phyloP scores from a whole-genome alignment of 2,329 filamentous ascomycete species.

The Aureobasidium musti region DNA sequence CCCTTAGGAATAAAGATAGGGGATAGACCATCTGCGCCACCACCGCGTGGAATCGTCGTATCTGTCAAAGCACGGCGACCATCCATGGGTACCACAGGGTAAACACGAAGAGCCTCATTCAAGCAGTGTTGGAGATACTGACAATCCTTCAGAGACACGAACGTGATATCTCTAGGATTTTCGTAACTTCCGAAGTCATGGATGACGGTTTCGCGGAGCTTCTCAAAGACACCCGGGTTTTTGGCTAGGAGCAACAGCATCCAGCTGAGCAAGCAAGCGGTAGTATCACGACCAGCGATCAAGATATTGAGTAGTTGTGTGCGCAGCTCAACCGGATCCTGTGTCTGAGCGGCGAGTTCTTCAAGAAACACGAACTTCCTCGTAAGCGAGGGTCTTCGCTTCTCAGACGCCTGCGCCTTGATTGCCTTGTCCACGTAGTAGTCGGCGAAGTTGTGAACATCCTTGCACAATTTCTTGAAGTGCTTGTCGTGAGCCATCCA shows the following conservation, averaged over 20 bases:
- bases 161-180: slow-evolving; percentile 44
- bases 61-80: slow-evolving; percentile 52
- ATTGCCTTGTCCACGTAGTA: slow-evolving; percentile 52
- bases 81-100: slow-evolving; percentile 59
- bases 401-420: not conserved
- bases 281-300: slow-evolving; percentile 61
- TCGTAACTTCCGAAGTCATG: slow-evolving; percentile 36
- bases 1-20: slow-evolving; percentile 56
- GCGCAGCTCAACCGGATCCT: slow-evolving; percentile 47
- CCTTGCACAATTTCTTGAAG: slow-evolving; percentile 38
- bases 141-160: slow-evolving; percentile 36
- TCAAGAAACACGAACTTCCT: slow-evolving; percentile 52
- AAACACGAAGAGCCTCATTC: slow-evolving; percentile 61
- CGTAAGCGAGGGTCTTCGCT: slow-evolving; percentile 24
- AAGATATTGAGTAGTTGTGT: slow-evolving; percentile 52
- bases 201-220: slow-evolving; percentile 37
- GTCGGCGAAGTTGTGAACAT: slow-evolving; percentile 48
- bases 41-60: slow-evolving; percentile 54
- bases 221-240: slow-evolving; percentile 37
- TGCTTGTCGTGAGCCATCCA: slow-evolving; percentile 41
- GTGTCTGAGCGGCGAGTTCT: slow-evolving; percentile 50
- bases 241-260: slow-evolving; percentile 40
- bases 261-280: slow-evolving; percentile 52
- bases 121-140: slow-evolving; percentile 58
- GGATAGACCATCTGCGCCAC: slow-evolving; percentile 51